phyloP scores from a whole-genome alignment of 1,284 basidiomycete genomes.

The Heterobasidion occidentale region DNA sequence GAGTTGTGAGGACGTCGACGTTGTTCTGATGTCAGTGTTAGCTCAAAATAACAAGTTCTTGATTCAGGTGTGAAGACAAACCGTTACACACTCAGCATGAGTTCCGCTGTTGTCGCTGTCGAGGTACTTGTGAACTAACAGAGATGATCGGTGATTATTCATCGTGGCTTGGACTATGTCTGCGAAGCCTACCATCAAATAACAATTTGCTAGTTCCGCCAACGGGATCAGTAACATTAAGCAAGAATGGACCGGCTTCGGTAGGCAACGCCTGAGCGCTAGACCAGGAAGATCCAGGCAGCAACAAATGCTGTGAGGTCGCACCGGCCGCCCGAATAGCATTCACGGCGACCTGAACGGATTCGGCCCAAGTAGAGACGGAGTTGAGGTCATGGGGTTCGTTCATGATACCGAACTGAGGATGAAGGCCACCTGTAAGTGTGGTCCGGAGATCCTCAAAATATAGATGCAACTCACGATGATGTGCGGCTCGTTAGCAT shows the following conservation, averaged over 20 bases:
- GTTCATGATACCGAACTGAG: constrained; percentile 34
- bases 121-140: constrained; percentile 62
- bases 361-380: constrained; percentile 34
- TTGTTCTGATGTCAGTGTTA: constrained; percentile 26
- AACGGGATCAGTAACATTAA: constrained; percentile 45
- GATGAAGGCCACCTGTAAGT: not conserved
- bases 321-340: constrained; percentile 43
- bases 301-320: constrained; percentile 7
- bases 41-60: not conserved
- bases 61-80: constrained; percentile 2
- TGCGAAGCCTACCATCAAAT: constrained; percentile 41
- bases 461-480: constrained; percentile 33
- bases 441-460: constrained; percentile 14
- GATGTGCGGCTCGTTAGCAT: constrained; percentile 37
- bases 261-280: constrained; percentile 42
- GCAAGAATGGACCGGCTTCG: constrained; percentile 6
- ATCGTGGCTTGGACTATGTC: constrained; percentile 40
- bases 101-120: constrained; percentile 54
- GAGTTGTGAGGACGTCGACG: constrained; percentile 34
- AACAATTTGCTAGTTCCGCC: constrained; percentile 46
- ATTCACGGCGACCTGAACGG: constrained; percentile 47
- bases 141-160: constrained; percentile 37
- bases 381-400: constrained; percentile 45
- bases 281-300: constrained; percentile 34
- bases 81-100: constrained; percentile 37